Evolutionary conservation across 805 yeast genomes (phyloP), one percentile per base, ranked within the genome.

Genomic region (Millerozyma miso): DNA sequence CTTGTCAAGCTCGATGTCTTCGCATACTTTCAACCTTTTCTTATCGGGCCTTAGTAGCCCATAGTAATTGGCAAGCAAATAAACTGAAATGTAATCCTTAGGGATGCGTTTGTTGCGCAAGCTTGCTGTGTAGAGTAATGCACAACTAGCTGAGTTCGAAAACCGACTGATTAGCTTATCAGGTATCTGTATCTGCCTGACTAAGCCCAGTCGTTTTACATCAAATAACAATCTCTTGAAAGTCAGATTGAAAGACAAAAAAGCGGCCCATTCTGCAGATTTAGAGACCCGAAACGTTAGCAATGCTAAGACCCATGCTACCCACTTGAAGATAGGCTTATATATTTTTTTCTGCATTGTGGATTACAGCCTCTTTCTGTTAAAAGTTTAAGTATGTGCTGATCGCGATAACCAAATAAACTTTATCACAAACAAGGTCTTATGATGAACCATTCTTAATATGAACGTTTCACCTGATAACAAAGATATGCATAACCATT

Each of bases 51-150:
- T 63, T 33, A 67, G 46, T 29, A 51, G 55, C 19, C 62, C 62
- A 32, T 50, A 45, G 34, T 67, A 69, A 35, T 52, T 52, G 36
- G 62, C 52, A 58, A 61, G 57, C 3, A 67, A 40, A 45, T 63
- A 67, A 13, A 69, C 50, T 51, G 60, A 56, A 4, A 61, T 44
- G 47, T 69, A 70, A 50, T 69, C 75, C 46, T 63, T 63, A 13
- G 75, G 71, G 17, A 70, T 55, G 2, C 40, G 44, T 12, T 42
- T 43, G 39, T 59, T 63, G 33, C 47, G 50, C 7, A 51, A 35
- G 0, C 62, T 44, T 2, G 72, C 74, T 3, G 38, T 31, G 37
- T 56, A 64, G 17, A 65, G 45, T 20, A 66, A 39, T 4, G 39
- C 23, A 32, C 58, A 50, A n/a, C 58, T 42, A n/a, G 52, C 37